Percentiles rank a stretch among this genome's conserved stretches.
Conservation (phyloP, 192 early-diverging fungal genomes). For the Radiomyces spectabilis region DNA sequence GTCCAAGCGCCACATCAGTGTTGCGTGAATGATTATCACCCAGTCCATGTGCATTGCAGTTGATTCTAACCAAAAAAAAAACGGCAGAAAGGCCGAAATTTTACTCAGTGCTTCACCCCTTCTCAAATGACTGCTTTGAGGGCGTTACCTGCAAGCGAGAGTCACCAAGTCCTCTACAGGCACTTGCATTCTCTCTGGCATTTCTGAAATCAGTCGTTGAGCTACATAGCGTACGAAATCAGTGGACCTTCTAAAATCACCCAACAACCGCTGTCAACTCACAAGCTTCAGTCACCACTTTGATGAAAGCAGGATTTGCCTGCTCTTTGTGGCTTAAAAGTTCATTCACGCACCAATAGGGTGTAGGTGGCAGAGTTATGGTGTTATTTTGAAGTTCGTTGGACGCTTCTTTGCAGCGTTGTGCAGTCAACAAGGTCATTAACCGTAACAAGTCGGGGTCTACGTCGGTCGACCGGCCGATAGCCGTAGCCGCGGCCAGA, state of each 20-base stretch:
- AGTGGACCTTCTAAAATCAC: no score
- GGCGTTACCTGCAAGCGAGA: slow-evolving; percentile 23
- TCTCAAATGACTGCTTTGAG: no score
- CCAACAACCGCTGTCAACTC: slow-evolving; percentile 25
- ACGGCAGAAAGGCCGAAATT: neutral
- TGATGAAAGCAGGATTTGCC: slow-evolving; percentile 10
- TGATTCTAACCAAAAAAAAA: slow-evolving; percentile 43
- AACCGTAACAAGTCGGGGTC: slow-evolving; percentile 20
- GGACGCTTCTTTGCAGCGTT: neutral
- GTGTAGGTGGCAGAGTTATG: neutral
- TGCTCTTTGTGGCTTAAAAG: slow-evolving; percentile 16
- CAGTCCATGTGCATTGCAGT: slow-evolving; percentile 54
- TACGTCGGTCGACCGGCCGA: slow-evolving; percentile 13
- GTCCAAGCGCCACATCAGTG: slow-evolving; percentile 49
- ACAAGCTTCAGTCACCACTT: slow-evolving; percentile 19
- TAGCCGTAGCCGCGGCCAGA: slow-evolving; percentile 2
- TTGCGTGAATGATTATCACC: slow-evolving; percentile 33
- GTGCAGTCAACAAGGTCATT: slow-evolving; percentile 8
- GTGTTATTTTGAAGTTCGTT: neutral
- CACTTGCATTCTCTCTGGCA: slow-evolving; percentile 21
- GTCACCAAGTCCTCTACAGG: slow-evolving; percentile 30
- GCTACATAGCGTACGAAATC: no score
- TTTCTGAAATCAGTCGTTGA: slow-evolving; percentile 33
- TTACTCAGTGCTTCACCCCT: no score
- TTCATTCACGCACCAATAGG: slow-evolving; percentile 15